Percentiles rank a stretch among this genome's conserved stretches.
These are phyloP conservation scores for Colletotrichum gloeosporioides DNA, from an alignment of 2,329 filamentous ascomycete genomes.

Conservation along the genomic window DNA sequence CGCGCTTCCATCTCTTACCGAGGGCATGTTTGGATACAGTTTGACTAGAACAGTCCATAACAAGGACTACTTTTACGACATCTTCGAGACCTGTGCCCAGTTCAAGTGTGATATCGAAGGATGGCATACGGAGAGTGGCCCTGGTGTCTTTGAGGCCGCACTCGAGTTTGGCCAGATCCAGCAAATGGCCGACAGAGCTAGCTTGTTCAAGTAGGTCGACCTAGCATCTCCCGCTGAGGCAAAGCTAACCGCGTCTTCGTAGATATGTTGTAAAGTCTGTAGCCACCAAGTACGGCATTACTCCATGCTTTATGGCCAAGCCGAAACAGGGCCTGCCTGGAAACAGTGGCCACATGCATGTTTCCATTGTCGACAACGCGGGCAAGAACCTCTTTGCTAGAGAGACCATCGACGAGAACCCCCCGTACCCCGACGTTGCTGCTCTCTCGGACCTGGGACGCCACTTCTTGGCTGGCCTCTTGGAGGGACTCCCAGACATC, in stretches of 20 bases:
- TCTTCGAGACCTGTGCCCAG: constrained; percentile 79
- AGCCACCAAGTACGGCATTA: constrained; percentile 86
- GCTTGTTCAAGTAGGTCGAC: constrained; percentile 80
- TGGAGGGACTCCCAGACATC: constrained; percentile 88
- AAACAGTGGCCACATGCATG: constrained; percentile 95
- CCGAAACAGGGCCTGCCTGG: constrained; percentile 89
- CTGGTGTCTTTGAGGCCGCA: constrained; percentile 94
- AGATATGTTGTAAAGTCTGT: constrained; percentile 88
- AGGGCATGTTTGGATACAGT: constrained; percentile 97
- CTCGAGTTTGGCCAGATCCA: constrained; percentile 88
- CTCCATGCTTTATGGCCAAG: constrained; percentile 98
- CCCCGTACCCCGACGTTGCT: constrained; percentile 77
- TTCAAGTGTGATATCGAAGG: constrained; percentile 88
- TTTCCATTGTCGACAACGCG: constrained; percentile 82
- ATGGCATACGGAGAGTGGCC: constrained; percentile 95
- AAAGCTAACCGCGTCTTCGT: background rate
- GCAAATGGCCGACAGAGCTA: constrained; percentile 90
- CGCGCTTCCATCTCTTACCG: constrained; percentile 79
- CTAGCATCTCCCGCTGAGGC: background rate
- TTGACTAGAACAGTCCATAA: constrained; percentile 87
- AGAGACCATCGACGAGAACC: constrained; percentile 67
- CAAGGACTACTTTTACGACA: constrained; percentile 88
- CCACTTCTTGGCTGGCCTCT: constrained; percentile 89
- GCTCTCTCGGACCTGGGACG: constrained; percentile 87
- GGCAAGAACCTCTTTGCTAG: constrained; percentile 86